Evolutionary conservation across 2,329 filamentous ascomycete species (phyloP).

Genomic region (Ustulina deusta): DNA sequence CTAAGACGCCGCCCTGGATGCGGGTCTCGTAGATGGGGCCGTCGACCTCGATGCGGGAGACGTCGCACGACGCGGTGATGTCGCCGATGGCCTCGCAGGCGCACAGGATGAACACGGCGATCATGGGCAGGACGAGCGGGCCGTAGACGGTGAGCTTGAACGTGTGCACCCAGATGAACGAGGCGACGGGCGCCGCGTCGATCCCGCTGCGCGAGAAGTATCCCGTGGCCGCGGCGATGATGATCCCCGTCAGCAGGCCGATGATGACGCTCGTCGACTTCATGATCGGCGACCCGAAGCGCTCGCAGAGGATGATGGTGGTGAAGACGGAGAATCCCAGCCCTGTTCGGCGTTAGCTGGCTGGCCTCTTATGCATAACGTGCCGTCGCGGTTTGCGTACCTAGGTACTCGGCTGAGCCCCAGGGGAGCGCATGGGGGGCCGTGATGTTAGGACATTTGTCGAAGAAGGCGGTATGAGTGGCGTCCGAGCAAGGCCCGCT

Average conservation of each 20-base stretch:
- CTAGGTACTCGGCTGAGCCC: conserved; percentile 83
- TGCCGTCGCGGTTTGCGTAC: conserved; percentile 47
- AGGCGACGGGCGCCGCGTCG: conserved; percentile 75
- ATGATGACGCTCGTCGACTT: conserved; percentile 82
- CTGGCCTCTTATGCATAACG: neutral
- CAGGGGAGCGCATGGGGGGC: conserved; percentile 80
- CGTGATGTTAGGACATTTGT: conserved; percentile 72
- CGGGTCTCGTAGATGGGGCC: conserved; percentile 78
- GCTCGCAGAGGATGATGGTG: conserved; percentile 83
- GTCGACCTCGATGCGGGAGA: conserved; percentile 79
- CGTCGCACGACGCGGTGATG: conserved; percentile 84
- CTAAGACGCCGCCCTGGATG: conserved; percentile 82
- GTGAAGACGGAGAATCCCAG: conserved; percentile 84
- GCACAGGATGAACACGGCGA: conserved; percentile 78
- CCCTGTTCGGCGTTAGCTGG: conserved; percentile 46
- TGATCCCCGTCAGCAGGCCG: conserved; percentile 79
- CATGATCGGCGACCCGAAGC: conserved; percentile 86
- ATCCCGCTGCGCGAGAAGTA: conserved; percentile 84
- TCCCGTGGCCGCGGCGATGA: conserved; percentile 80
- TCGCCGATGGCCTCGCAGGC: conserved; percentile 85
- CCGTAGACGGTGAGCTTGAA: conserved; percentile 79
- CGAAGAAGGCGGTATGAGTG: conserved; percentile 65
- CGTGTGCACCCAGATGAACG: conserved; percentile 83
- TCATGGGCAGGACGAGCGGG: conserved; percentile 77
- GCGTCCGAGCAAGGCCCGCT: conserved; percentile 69